Evolutionary conservation across 2,329 filamentous ascomycete species (phyloP), one percentile per base, ranked within the genome.

Genomic region (Tolypocladium inflatum): DNA sequence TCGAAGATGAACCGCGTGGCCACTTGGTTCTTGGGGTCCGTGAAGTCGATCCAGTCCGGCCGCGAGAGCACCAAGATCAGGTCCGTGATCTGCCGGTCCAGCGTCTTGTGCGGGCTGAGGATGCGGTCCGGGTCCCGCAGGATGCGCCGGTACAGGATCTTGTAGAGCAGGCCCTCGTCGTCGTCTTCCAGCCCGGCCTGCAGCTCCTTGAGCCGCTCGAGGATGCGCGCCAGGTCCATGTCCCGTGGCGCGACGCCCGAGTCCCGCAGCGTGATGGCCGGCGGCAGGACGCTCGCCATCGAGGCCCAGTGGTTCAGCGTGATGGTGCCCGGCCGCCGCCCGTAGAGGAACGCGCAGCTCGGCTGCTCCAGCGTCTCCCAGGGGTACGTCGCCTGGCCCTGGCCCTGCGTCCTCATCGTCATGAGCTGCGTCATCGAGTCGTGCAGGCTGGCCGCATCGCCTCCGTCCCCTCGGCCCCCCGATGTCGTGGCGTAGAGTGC

Each of bases 311-410:
- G 82, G 64, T 88, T 90, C 55, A 91, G 73, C 0, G 87, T 90
- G 55, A 88, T 81, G 1, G 88, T 91, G 7, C 88, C 88, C 0
- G 87, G 83, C 26, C 82, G 77, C 55, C 76, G 75, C 15, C 88
- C 88, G 69, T 84, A 87, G 62, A 80, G 82, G 67, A 88, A 89
- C 0, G 84, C 79, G 70, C 85, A 84, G 67, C 86, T 89, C 5
- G 88, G 88, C 65, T 90, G 87, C 67, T 91, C 88, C 33, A 91
- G 75, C 1, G 87, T 86, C 61, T 87, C 82, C 88, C 85, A 90
- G 2, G 85, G 86, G 59, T 76, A 69, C 3, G 69, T 67, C 51
- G 80, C 74, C 19, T 72, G 66, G 5, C 73, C 74, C 0, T 69
- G 64, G 4, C 77, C 76, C 58, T 77, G 73, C 17, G 80, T 72